Conservation (phyloP, 2,329 filamentous ascomycete genomes). For the Davidsoniella eucalypti region DNA sequence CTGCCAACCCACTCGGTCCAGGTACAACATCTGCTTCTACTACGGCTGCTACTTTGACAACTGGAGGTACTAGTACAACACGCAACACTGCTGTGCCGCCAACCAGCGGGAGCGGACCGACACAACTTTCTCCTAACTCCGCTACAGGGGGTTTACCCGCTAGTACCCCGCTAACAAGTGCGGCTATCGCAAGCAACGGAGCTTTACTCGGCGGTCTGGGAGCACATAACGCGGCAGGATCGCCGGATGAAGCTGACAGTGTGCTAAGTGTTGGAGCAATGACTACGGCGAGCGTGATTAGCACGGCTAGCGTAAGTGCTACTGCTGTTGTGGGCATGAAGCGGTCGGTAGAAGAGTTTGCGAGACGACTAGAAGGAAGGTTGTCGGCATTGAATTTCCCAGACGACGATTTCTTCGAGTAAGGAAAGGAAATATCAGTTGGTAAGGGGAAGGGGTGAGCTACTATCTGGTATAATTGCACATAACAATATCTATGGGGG, state of each 20-base stretch:
- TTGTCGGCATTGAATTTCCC: slow-evolving; percentile 36
- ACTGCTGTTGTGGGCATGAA: slow-evolving; percentile 35
- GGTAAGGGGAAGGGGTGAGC: background rate
- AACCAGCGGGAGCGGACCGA: no score
- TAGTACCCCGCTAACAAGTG: background rate
- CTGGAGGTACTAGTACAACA: background rate
- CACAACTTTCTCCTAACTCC: background rate
- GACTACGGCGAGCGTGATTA: slow-evolving; percentile 26
- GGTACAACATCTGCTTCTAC: background rate
- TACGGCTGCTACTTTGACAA: background rate
- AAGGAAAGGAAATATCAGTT: background rate
- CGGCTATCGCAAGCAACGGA: slow-evolving; percentile 13
- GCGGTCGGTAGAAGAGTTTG: slow-evolving; percentile 41
- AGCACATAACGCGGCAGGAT: slow-evolving; percentile 17
- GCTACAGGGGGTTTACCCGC: slow-evolving; percentile 15
- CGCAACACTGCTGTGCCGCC: no score
- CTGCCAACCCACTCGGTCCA: background rate
- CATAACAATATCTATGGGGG: no score
- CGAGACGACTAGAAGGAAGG: slow-evolving; percentile 43
- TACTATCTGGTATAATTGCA: no score
- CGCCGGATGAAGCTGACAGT: slow-evolving; percentile 30
- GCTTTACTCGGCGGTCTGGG: slow-evolving; percentile 19
- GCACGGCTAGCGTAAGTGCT: slow-evolving; percentile 21
- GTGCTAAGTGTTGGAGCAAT: slow-evolving; percentile 29
- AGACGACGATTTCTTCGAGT: slow-evolving; percentile 30